Percentiles rank a stretch among this genome's conserved stretches.
phyloP scores from a whole-genome alignment of 768 basidiomycete genomes.

The Glaciozyma antarctica region DNA sequence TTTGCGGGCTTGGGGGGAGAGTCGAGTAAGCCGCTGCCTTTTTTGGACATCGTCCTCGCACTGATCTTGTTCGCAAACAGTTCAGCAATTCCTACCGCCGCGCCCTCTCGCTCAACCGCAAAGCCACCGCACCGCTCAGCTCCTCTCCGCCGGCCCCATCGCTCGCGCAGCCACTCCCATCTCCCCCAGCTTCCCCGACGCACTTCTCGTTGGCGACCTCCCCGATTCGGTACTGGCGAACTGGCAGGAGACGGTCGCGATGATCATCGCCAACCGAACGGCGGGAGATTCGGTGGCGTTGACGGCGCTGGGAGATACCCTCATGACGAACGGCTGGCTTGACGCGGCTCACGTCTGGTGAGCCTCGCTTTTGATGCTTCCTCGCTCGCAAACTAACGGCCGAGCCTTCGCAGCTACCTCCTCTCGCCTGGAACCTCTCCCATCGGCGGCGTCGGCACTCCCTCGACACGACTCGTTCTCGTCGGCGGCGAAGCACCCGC shows the following conservation, averaged over 20 bases:
- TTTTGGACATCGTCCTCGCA: slow-evolving; percentile 7
- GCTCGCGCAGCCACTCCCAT: slow-evolving; percentile 44
- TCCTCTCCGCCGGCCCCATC: slow-evolving; percentile 7
- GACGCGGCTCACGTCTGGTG: slow-evolving; percentile 91
- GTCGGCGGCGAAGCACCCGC: slow-evolving; percentile 58
- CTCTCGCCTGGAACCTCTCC: slow-evolving; percentile 72
- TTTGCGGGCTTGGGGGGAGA: slow-evolving; percentile 73
- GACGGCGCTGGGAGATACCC: slow-evolving; percentile 72
- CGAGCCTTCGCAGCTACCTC: slow-evolving; percentile 54
- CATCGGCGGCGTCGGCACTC: slow-evolving; percentile 60
- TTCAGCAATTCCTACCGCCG: slow-evolving; percentile 62
- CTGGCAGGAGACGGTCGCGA: slow-evolving; percentile 79
- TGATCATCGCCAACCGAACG: slow-evolving; percentile 60
- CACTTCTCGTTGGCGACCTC: slow-evolving; percentile 40
- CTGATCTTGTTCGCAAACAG: slow-evolving; percentile 42
- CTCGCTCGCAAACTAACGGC: slow-evolving; percentile 3
- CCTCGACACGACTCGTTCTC: slow-evolving; percentile 59
- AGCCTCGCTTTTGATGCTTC: slow-evolving; percentile 35
- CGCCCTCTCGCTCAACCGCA: slow-evolving; percentile 38
- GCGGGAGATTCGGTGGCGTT: slow-evolving; percentile 63
- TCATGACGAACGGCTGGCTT: slow-evolving; percentile 59
- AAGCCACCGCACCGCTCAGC: not conserved
- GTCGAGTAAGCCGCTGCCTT: slow-evolving; percentile 49
- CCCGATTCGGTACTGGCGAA: slow-evolving; percentile 56
- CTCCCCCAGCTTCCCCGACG: slow-evolving; percentile 51